Base-by-base conservation (phyloP, 2,329 filamentous ascomycete species). In the Monosporascus sp. region DNA sequence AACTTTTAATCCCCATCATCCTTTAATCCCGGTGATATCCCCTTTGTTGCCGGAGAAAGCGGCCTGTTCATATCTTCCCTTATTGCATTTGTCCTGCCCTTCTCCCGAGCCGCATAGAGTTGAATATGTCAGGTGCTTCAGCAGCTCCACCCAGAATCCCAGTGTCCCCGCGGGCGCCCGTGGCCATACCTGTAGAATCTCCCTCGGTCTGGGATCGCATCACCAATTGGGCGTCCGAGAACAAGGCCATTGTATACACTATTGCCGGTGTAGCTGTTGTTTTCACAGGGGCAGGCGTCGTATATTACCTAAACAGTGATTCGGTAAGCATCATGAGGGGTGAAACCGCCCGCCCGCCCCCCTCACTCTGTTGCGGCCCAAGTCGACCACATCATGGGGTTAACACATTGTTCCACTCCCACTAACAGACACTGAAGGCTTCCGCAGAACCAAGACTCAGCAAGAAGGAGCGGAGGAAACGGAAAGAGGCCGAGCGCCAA, bases 161-260 rank as follows among this genome's bases (percentile, higher is more conserved):
- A 35, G 31, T 35, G 31, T 35, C 78, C 64, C 72, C 74, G 58
- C 70, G 69, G 55, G 70, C 72, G 55, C 70, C 68, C 37, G 61
- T 73, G 56, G 71, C 74, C 54, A 68, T 83, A 51, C 74, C 76
- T 43, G 70, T 83, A 62, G 74, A 81, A 60, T 81, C 87, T 57
- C 82, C 86, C 55, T 60, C 89, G 47, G 75, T 94, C 52, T 96
- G 91, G 91, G 90, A 96, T 72, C 87, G 92, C 66, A 78, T 97
- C 74, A 88, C 91, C 61, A 86, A 79, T 68, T 99, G 94, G 93
- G 91, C 89, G 15, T 89, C 91, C 2, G 93, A 97, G 71, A 92
- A 99, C 77, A 97, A 97, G 78, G 88, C 90, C 48, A 82, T 93
- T 51, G 92, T 96, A 58, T 99, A 97, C 74, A 97, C 94, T 62